Evolutionary conservation across 2,329 filamentous ascomycete species (phyloP).

Genomic region (Penicillium sp.): DNA sequence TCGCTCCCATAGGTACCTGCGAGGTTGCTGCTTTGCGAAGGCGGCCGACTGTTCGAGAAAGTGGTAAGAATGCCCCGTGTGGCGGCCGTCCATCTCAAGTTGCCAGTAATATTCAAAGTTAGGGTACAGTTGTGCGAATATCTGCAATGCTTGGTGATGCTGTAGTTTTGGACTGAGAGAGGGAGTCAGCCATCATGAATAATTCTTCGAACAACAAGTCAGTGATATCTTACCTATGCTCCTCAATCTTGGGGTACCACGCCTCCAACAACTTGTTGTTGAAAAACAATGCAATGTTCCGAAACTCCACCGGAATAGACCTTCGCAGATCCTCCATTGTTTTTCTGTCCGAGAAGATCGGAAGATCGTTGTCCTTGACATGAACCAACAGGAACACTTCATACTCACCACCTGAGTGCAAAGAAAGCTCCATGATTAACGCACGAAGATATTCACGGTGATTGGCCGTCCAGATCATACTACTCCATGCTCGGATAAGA

Average conservation of each 20-base stretch:
- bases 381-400: conserved; percentile 75
- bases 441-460: conserved; percentile 80
- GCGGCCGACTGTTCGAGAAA: conserved; percentile 66
- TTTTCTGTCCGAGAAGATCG: conserved; percentile 70
- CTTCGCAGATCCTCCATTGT: conserved; percentile 60
- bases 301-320: conserved; percentile 34
- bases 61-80: conserved; percentile 68
- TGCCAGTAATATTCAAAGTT: conserved; percentile 70
- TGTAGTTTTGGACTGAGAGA: conserved; percentile 25
- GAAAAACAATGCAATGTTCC: conserved; percentile 37
- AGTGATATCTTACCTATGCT: conserved; percentile 24
- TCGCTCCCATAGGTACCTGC: conserved; percentile 75
- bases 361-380: conserved; percentile 70
- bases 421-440: conserved; percentile 74
- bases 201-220: not conserved
- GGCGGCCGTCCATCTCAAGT: conserved; percentile 69
- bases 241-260: conserved; percentile 30
- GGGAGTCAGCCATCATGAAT: not conserved
- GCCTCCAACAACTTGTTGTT: conserved; percentile 28
- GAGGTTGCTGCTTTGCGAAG: conserved; percentile 68
- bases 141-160: conserved; percentile 60
- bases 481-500: conserved; percentile 79
- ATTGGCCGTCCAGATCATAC: conserved; percentile 75
- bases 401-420: conserved; percentile 75
- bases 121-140: conserved; percentile 63